These are phyloP conservation scores for Huntiella omanensis DNA, from an alignment of 2,329 filamentous ascomycete genomes.

Conservation along the genomic window DNA sequence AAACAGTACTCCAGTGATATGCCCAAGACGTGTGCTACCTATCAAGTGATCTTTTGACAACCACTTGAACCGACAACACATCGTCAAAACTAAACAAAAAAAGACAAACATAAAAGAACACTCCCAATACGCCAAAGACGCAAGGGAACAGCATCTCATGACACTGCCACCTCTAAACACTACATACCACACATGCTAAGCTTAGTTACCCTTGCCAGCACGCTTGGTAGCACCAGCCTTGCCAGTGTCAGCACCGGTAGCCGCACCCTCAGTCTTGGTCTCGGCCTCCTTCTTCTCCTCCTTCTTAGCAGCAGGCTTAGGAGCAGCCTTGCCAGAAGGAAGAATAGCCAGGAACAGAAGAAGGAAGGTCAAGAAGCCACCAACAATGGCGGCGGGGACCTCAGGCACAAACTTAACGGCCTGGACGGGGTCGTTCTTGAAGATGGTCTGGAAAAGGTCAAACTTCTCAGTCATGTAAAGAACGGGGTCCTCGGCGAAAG, in stretches of 20 bases:
- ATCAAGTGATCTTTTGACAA: constrained; percentile 7
- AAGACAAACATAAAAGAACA: neutral
- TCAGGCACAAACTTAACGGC: constrained; percentile 83
- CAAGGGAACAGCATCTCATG: neutral
- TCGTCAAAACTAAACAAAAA: neutral
- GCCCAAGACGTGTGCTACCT: constrained; percentile 10
- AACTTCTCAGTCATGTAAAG: constrained; percentile 81
- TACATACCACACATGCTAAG: neutral
- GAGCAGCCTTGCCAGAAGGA: constrained; percentile 43
- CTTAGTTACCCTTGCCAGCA: constrained; percentile 26
- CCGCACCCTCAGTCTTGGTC: constrained; percentile 42
- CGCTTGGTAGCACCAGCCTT: constrained; percentile 55
- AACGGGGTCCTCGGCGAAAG: constrained; percentile 82
- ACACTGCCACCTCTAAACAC: neutral
- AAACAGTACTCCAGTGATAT: constrained; percentile 11
- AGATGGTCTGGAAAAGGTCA: constrained; percentile 73
- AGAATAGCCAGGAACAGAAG: constrained; percentile 51
- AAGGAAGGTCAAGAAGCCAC: constrained; percentile 49
- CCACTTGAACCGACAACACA: neutral
- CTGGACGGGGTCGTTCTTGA: constrained; percentile 60
- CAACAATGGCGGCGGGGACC: constrained; percentile 63
- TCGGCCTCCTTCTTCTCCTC: constrained; percentile 44
- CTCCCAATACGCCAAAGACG: neutral
- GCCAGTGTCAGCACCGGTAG: constrained; percentile 49
- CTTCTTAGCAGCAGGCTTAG: constrained; percentile 57